Conservation (phyloP, 352 stramenopile species). For the Elongisporangium undulatum region DNA sequence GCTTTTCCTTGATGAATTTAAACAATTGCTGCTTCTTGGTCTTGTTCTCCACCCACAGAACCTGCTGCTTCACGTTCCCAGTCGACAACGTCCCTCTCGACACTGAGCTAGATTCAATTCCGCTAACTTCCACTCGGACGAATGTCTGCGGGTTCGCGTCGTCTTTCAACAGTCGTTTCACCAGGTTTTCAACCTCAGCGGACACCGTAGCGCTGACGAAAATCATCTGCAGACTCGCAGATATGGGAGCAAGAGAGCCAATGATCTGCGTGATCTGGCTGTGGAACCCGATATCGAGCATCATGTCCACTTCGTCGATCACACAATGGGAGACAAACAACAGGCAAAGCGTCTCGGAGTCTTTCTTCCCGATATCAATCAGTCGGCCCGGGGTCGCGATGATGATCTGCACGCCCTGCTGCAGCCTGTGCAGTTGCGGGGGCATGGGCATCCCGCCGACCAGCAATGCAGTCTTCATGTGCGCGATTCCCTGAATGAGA, state of each 20-base stretch:
- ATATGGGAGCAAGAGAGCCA: constrained; percentile 14
- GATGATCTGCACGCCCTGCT: constrained; percentile 52
- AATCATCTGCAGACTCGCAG: constrained; percentile 27
- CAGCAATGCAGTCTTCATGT: constrained; percentile 67
- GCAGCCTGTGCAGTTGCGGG: constrained; percentile 57
- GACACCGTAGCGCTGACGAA: constrained; percentile 63
- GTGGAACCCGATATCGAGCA: constrained; percentile 60
- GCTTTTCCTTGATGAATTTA: constrained; percentile 23
- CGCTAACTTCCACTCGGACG: constrained; percentile 27
- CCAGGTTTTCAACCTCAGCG: constrained; percentile 27
- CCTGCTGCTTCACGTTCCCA: constrained; percentile 21
- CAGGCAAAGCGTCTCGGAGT: constrained; percentile 8
- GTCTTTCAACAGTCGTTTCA: constrained; percentile 24
- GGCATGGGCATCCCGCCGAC: constrained; percentile 64
- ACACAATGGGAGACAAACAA: constrained; percentile 42
- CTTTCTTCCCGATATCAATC: constrained; percentile 27
- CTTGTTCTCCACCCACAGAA: constrained; percentile 53
- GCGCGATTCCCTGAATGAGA: constrained; percentile 43
- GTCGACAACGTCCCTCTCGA: constrained; percentile 15
- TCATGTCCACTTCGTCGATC: constrained; percentile 75
- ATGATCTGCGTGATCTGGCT: constrained; percentile 47
- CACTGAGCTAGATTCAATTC: constrained; percentile 4
- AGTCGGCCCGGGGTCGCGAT: constrained; percentile 63
- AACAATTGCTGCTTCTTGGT: constrained; percentile 61
- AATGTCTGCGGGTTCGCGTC: constrained; percentile 11